Percentiles rank a stretch among this genome's conserved stretches.
Conservation (phyloP, 2,329 filamentous ascomycete genomes). For the Emergomyces africanus region DNA sequence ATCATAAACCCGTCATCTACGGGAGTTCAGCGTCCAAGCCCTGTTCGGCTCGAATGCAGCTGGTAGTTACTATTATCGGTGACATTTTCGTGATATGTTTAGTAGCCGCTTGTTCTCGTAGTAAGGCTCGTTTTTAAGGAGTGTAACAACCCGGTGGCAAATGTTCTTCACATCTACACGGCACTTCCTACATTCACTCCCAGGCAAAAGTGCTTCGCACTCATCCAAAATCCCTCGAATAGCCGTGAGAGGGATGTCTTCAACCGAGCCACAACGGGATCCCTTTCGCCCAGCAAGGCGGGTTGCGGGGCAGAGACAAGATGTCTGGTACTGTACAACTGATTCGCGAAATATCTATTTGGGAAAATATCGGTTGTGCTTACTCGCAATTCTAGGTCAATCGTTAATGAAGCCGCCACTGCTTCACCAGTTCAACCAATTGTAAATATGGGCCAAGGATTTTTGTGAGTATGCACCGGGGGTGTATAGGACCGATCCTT, state of each 20-base stretch:
- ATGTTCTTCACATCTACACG: background rate
- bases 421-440: slow-evolving; percentile 52
- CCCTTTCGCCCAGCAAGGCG: slow-evolving; percentile 35
- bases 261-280: slow-evolving; percentile 24
- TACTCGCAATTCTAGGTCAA: slow-evolving; percentile 37
- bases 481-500: background rate
- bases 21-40: background rate
- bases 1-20: background rate
- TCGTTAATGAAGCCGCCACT: slow-evolving; percentile 55
- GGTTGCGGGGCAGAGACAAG: slow-evolving; percentile 38
- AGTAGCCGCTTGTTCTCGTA: background rate
- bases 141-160: background rate
- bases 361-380: background rate
- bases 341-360: background rate
- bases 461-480: slow-evolving; percentile 32
- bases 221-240: background rate
- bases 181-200: background rate
- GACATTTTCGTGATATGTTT: background rate
- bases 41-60: background rate
- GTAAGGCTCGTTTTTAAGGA: background rate
- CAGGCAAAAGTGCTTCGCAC: background rate
- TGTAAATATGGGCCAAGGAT: slow-evolving; percentile 57
- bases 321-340: slow-evolving; percentile 32
- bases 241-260: slow-evolving; percentile 25
- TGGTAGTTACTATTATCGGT: background rate